Evolutionary conservation across 305 asterid genomes (phyloP).

Genomic region (Solanum aculeatissimum): DNA sequence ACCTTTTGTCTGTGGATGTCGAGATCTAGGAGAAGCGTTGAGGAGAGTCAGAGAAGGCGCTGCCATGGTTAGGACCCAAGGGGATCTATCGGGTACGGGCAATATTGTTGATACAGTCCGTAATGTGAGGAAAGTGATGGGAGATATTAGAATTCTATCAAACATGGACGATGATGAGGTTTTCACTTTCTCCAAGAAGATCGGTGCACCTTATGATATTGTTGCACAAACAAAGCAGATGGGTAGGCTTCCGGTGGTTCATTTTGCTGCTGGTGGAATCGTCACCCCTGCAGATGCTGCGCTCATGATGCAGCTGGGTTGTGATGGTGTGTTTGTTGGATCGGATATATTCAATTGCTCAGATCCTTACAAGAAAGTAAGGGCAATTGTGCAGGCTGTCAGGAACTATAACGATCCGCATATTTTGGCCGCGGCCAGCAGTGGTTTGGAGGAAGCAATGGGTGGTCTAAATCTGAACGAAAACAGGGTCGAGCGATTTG

Average conservation of each 20-base stretch:
- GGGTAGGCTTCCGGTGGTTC: constrained; percentile 89
- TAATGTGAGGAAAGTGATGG: constrained; percentile 66
- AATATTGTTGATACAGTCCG: constrained; percentile 42
- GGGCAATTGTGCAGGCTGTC: constrained; percentile 67
- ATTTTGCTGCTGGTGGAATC: constrained; percentile 84
- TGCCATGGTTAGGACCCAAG: constrained; percentile 66
- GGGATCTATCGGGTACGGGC: constrained; percentile 39
- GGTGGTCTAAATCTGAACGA: constrained; percentile 31
- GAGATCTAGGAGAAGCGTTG: constrained; percentile 73
- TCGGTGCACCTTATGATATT: constrained; percentile 64
- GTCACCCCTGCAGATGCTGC: constrained; percentile 86
- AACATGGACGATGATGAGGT: constrained; percentile 89
- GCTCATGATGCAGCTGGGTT: constrained; percentile 80
- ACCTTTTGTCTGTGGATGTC: constrained; percentile 64
- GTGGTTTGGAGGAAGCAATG: constrained; percentile 52
- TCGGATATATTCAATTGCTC: constrained; percentile 37
- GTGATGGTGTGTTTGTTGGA: constrained; percentile 69
- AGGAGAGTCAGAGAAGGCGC: constrained; percentile 80
- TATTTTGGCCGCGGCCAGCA: constrained; percentile 55
- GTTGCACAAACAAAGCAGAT: constrained; percentile 79
- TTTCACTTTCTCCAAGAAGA: constrained; percentile 53
- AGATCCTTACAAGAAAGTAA: constrained; percentile 45
- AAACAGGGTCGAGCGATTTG: constrained; percentile 30
- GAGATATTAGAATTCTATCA: constrained; percentile 49
- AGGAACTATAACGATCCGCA: constrained; percentile 62